These are phyloP conservation scores for Senecio squalidus DNA, from an alignment of 140 eudicot species.

Conservation along the genomic window DNA sequence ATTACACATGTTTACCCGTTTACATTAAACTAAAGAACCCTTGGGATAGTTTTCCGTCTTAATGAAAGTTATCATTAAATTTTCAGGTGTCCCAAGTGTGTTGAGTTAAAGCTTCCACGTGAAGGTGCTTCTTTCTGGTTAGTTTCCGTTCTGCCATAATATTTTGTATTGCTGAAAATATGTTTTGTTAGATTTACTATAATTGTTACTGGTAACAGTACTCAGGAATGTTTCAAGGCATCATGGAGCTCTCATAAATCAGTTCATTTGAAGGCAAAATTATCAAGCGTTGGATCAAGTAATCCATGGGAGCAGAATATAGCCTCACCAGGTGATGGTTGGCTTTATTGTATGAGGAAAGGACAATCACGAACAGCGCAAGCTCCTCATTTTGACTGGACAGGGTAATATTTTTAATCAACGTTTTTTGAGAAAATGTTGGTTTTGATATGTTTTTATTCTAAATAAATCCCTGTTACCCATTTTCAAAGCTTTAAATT, in stretches of 20 bases:
- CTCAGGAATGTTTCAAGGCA: slow-evolving; percentile 91
- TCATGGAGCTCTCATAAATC: slow-evolving; percentile 93
- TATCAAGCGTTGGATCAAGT: slow-evolving; percentile 35
- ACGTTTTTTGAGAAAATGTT: neutral
- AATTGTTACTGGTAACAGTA: slow-evolving; percentile 30
- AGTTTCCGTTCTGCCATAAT: slow-evolving; percentile 22
- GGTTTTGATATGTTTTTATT: neutral
- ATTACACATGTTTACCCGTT: no score
- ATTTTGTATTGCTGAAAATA: neutral
- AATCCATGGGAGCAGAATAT: slow-evolving; percentile 45
- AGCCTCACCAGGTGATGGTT: slow-evolving; percentile 51
- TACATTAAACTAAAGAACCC: no score
- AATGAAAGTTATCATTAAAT: neutral
- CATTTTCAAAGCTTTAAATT: no score
- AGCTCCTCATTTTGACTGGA: slow-evolving; percentile 85
- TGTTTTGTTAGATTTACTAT: neutral
- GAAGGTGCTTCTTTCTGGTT: slow-evolving; percentile 98
- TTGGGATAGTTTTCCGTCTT: no score
- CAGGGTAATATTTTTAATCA: slow-evolving; percentile 57
- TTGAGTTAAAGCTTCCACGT: slow-evolving; percentile 82
- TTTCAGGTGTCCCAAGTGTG: slow-evolving; percentile 94
- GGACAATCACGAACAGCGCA: slow-evolving; percentile 86
- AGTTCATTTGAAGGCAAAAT: slow-evolving; percentile 69
- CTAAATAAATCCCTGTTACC: no score
- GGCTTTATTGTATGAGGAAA: slow-evolving; percentile 86